Evolutionary conservation across 306 rosid genomes (phyloP), one percentile per base, ranked within the genome.

Genomic region (Mucuna pruriens): DNA sequence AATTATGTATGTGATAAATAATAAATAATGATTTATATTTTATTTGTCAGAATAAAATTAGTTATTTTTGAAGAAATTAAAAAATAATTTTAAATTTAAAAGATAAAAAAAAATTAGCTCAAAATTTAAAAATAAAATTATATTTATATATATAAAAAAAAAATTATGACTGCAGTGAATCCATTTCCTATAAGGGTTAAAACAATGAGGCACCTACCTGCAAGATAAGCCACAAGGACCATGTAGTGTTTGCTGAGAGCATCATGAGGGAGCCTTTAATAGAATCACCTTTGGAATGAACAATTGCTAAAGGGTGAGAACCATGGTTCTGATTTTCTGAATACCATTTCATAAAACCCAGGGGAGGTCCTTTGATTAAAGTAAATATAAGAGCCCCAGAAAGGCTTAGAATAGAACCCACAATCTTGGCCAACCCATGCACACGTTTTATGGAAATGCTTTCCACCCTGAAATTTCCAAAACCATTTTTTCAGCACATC

Each of bases 211-310:
- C 45, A 55, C 3, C 2, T 60, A 94, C 99, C 97, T 95, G 99
- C 65, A 93, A 83, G 84, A 95, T 83, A 64, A 95, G 97, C 98
- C 99, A 95, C 33, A 95, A 40, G 63, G 97, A 88, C 97, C 97
- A 93, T 49, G 87, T 36, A 60, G 85, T 82, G 79, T 93, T 95
- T 85, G 96, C 99, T 13, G 91, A 78, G 75, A 95, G 88, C 99
- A 95, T 95, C 82, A 90, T 75, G 57, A 91, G 80, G 23, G 97
- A 34, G 23, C 98, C 99, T 84, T 71, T 95, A 1, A 92, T 64
- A 72, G 66, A 75, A 13, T 92, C 91, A 19, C 55, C 82, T 76
- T 67, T 83, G 77, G 85, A 83, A 42, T 83, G 84, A 77, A 48
- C 22, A 8, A 4, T 57, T 4, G 83, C 34, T 10, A 54, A 23